Percentiles rank a stretch among this genome's conserved stretches.
phyloP scores from a whole-genome alignment of 352 stramenopile species.

The Globisporangium irregulare region DNA sequence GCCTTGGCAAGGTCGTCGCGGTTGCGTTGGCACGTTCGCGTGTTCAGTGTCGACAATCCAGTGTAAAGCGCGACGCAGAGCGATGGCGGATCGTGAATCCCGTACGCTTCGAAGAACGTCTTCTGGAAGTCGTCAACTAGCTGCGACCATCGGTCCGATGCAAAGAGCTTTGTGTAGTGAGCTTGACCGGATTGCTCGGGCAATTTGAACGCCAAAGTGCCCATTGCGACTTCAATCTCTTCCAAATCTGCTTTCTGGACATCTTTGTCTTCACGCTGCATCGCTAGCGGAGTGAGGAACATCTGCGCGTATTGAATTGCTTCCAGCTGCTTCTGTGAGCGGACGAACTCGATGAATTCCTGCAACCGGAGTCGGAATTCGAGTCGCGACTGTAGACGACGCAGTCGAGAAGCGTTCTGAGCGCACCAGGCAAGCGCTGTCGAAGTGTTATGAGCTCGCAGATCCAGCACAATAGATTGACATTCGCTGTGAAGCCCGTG shows the following conservation, averaged over 20 bases:
- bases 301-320: conserved; percentile 68
- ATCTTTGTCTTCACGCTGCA: conserved; percentile 58
- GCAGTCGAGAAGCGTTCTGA: conserved; percentile 67
- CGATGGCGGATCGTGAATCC: conserved; percentile 61
- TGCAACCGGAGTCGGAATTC: conserved; percentile 75
- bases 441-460: conserved; percentile 41
- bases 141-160: conserved; percentile 47
- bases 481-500: conserved; percentile 57
- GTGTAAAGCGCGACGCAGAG: conserved; percentile 65
- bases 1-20: conserved; percentile 37
- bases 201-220: conserved; percentile 64
- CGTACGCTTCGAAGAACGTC: conserved; percentile 69
- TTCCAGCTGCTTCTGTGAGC: conserved; percentile 60
- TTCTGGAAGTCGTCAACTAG: conserved; percentile 57
- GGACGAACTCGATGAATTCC: conserved; percentile 80
- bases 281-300: conserved; percentile 57
- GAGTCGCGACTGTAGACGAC: conserved; percentile 63
- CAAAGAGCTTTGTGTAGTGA: conserved; percentile 63
- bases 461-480: conserved; percentile 50
- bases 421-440: conserved; percentile 67
- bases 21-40: conserved; percentile 56
- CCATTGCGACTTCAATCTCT: conserved; percentile 70
- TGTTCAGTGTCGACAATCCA: conserved; percentile 74
- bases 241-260: conserved; percentile 52
- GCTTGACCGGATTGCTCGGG: conserved; percentile 60